Conservation (phyloP, 495 filamentous ascomycete species). For the Penicillium ucsense region DNA sequence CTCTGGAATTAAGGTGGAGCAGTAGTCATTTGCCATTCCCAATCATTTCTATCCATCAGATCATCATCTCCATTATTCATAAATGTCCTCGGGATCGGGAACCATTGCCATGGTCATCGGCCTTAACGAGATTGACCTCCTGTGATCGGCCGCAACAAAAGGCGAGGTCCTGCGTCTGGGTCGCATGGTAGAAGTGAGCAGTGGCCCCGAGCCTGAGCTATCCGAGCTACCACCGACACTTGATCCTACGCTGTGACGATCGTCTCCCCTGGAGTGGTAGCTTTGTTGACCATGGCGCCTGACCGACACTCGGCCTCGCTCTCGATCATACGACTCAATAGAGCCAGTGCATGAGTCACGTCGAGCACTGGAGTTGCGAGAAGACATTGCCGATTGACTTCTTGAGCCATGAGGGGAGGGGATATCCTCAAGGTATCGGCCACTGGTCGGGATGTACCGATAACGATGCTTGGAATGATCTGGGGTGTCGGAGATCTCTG, state of each 20-base stretch:
- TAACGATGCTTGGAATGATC: slow-evolving; percentile 14
- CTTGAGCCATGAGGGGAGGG: neutral
- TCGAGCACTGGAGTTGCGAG: neutral
- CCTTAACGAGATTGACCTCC: slow-evolving; percentile 14
- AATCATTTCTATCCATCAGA: neutral
- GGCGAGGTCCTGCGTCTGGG: slow-evolving; percentile 10
- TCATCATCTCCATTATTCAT: slow-evolving; percentile 14
- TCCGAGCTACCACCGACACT: slow-evolving; percentile 1
- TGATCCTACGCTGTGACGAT: slow-evolving; percentile 5
- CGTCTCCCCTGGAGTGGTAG: slow-evolving; percentile 4
- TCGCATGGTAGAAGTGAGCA: slow-evolving; percentile 4
- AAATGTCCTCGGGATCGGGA: slow-evolving; percentile 33
- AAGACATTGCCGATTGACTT: slow-evolving; percentile 15
- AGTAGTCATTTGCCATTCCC: neutral
- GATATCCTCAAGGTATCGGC: slow-evolving; percentile 14
- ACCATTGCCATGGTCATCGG: slow-evolving; percentile 35
- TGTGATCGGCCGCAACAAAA: slow-evolving; percentile 16
- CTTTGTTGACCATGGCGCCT: neutral
- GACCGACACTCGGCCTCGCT: slow-evolving; percentile 1
- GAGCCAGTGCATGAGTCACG: slow-evolving; percentile 9
- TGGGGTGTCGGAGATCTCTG: slow-evolving; percentile 21
- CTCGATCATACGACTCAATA: neutral
- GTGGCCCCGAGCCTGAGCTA: neutral
- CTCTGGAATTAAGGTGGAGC: too few relatives aligned
- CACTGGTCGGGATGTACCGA: slow-evolving; percentile 27